These are phyloP conservation scores for Brettanomyces bruxellensis DNA, from an alignment of 805 yeast species.

Conservation along the genomic window DNA sequence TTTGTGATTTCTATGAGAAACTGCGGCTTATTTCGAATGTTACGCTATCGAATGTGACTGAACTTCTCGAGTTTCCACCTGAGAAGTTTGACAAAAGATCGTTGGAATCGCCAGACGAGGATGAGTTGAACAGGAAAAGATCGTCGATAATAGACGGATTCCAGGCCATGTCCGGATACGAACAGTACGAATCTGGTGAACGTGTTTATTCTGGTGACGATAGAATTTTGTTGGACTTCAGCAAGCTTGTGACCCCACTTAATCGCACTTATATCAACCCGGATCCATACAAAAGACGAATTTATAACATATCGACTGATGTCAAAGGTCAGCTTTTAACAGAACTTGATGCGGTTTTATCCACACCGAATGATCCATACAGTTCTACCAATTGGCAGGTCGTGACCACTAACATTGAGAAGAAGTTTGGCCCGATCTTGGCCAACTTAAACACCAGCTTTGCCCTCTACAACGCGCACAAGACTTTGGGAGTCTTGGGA, in stretches of 20 bases:
- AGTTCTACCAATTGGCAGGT: slow-evolving; percentile 46
- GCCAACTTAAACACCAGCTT: slow-evolving; percentile 32
- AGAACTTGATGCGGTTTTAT: slow-evolving; percentile 25
- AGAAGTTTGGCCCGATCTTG: slow-evolving; percentile 45
- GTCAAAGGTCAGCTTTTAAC: slow-evolving; percentile 27
- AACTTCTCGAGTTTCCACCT: slow-evolving; percentile 30
- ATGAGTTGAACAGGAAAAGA: slow-evolving; percentile 6
- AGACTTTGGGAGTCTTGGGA: slow-evolving; percentile 10
- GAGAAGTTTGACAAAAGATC: slow-evolving; percentile 5
- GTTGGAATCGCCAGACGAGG: background rate
- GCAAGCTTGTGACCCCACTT: slow-evolving; percentile 43
- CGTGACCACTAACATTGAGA: slow-evolving; percentile 37
- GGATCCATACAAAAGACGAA: slow-evolving; percentile 36
- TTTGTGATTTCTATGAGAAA: slow-evolving; percentile 50
- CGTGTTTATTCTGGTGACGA: slow-evolving; percentile 39
- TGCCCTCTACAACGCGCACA: slow-evolving; percentile 8
- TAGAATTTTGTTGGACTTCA: slow-evolving; percentile 41
- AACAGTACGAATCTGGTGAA: slow-evolving; percentile 37
- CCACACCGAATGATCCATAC: slow-evolving; percentile 28
- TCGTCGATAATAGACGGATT: slow-evolving; percentile 18
- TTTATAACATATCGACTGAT: slow-evolving; percentile 27
- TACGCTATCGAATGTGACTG: slow-evolving; percentile 29
- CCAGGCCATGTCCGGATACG: slow-evolving; percentile 30
- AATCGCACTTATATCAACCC: slow-evolving; percentile 40
- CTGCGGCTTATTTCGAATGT: slow-evolving; percentile 37